phyloP scores from a whole-genome alignment of 805 yeast species.

The Helenozyma baotianmanensis region DNA sequence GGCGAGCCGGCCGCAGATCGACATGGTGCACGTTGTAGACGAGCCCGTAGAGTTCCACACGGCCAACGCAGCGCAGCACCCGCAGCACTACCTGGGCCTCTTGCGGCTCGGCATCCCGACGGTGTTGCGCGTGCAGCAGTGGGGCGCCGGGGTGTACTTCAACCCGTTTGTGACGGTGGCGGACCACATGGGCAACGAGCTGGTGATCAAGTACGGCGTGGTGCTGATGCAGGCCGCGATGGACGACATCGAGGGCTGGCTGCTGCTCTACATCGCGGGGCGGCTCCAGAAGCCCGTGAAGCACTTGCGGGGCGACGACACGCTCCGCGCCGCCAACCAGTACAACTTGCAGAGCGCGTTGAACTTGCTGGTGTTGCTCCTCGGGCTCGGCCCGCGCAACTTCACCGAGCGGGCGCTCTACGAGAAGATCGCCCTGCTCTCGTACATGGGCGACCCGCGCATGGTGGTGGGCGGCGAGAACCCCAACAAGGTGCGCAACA shows the following conservation, averaged over 20 bases:
- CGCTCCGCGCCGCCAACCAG: constrained; percentile 60
- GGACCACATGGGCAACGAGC: constrained; percentile 25
- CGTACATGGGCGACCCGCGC: constrained; percentile 89
- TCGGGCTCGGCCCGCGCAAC: constrained; percentile 21
- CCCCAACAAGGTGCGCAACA: constrained; percentile 81
- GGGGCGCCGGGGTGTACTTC: constrained; percentile 90
- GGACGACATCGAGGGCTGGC: constrained; percentile 79
- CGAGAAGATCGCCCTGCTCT: constrained; percentile 69
- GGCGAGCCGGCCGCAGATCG: constrained; percentile 62
- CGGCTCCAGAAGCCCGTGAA: constrained; percentile 92
- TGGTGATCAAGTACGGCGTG: constrained; percentile 78
- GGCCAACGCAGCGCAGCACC: constrained; percentile 59
- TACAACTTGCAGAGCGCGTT: constrained; percentile 76
- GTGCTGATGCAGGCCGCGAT: constrained; percentile 58
- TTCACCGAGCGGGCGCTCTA: constrained; percentile 66
- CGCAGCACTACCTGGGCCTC: constrained; percentile 73
- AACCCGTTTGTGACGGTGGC: constrained; percentile 78
- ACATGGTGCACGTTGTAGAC: constrained; percentile 77
- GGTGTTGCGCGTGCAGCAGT: constrained; percentile 52
- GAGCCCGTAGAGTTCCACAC: constrained; percentile 75
- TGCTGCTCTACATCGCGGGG: constrained; percentile 83
- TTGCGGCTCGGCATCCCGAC: constrained; percentile 33
- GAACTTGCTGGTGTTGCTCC: constrained; percentile 56
- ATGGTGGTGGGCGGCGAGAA: constrained; percentile 85
- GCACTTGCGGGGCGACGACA: constrained; percentile 57